Base-by-base conservation (phyloP, 176 grass and related monocot genomes). In the Saccharum officinarum region DNA sequence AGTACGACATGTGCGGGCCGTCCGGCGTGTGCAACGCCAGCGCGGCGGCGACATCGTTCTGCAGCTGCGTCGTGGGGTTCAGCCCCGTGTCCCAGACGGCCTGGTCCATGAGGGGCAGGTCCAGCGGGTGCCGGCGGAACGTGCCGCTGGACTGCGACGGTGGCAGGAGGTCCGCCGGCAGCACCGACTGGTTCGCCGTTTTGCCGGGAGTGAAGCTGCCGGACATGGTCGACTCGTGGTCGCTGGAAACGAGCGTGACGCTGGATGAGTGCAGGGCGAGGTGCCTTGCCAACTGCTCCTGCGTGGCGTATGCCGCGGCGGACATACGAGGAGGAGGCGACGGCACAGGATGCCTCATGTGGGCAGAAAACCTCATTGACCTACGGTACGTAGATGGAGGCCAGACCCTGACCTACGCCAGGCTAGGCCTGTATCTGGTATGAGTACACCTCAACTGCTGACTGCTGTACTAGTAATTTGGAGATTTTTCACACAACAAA, bases 201-300 rank as follows among this genome's bases (percentile, higher is more conserved):
- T 25, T 59, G 39, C 8, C 30, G 42, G 75, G 81, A 26, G 81
- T 85, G 55, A 91, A 91, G 76, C 73, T 91, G 13, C 89, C 89
- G 0, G 85, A 81, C 41, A 59, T 16, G 18, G 28, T 81, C 64
- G 13, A 57, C 49, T 2, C 33, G 1, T 5, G 36, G 36, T 38
- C 36, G 1, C 8, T 47, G 13, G 85, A 91, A 78, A 57, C 34
- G 14, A 44, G 10, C 28, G 28, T 64, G 5, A 82, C 71, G 57
- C 13, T 75, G 89, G 15, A 87, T 14, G 7, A 34, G 62, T 83
- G 63, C 44, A 72, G 74, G 25, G 85, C 40, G 71, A 45, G 76
- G 80, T 91, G 85, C 69, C 59, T 61, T 15, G 65, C 30, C 13
- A 77, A 88, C 80, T 91, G 89, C 67, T 91, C 89, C 9, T 91